Evolutionary conservation across 2,329 filamentous ascomycete species (phyloP), one percentile per base, ranked within the genome.

Genomic region (Myrmaecium sp.): DNA sequence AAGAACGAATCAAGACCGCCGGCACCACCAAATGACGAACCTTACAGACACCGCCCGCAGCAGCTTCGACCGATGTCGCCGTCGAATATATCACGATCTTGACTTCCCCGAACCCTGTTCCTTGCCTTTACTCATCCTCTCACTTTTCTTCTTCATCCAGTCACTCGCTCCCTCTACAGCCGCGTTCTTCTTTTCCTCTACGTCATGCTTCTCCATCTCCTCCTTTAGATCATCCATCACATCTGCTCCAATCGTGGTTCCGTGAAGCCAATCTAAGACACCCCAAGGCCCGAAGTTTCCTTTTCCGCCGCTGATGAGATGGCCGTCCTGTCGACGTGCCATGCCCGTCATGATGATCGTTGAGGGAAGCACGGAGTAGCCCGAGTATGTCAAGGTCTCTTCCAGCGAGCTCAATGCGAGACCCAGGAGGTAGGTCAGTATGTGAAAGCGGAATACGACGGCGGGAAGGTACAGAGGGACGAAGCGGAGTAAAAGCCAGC

Each of bases 381-480:
- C 75, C 0, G 69, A 77, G 49, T 69, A 69, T 15, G 70, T 57
- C 25, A 80, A 54, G 0, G 69, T 69, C 36, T 80, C 74, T 36
- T 81, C 72, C 1, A 72, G 41, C 3, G 73, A 76, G 34, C 66
- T 64, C 14, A 81, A 43, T 0, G 63, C 60, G 10, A 72, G 55
- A 34, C 79, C 66, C 7, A 78, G 40, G 30, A 79, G 62, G 52
- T 74, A 81, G 0, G 73, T 79, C n/a, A 82, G 57, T 4, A 81
- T 60, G 45, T 83, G 77, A 18, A 74, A 70, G 6, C 71, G 69
- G 21, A 80, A 58, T n/a, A 65, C 36, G 12, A 72, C 51, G 2
- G 74, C 65, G 1, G 77, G 72, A 0, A 79, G 47, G 43, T 77
- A 77, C 5, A 70, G 49, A 0, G 77, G 76, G 2, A 77, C 31